A percentile compares a stretch with the other conserved stretches of the same genome.
These are phyloP conservation scores for Penicillium coprophilum DNA, from an alignment of 495 filamentous ascomycete genomes.

Conservation along the genomic window DNA sequence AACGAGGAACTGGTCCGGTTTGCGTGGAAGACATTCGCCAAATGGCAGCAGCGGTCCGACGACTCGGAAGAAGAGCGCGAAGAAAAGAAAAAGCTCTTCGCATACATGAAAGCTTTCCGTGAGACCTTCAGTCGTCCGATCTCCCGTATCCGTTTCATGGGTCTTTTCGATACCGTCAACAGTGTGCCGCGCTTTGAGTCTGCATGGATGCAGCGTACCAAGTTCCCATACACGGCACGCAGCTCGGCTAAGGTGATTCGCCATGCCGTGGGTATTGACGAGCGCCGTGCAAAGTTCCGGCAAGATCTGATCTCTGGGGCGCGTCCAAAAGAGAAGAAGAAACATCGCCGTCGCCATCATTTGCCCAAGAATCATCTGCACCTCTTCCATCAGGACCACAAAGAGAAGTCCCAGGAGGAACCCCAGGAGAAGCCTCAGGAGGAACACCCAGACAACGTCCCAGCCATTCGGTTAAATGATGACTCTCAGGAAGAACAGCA, in stretches of 20 bases:
- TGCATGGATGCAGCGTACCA: slow-evolving; percentile 80
- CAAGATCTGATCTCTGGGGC: slow-evolving; percentile 71
- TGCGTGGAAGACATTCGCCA: slow-evolving; percentile 85
- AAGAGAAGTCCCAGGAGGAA: slow-evolving; percentile 10
- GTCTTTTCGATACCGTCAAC: slow-evolving; percentile 62
- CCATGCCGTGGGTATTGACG: slow-evolving; percentile 78
- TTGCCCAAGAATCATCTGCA: slow-evolving; percentile 31
- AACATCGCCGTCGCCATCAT: slow-evolving; percentile 38
- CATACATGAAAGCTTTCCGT: slow-evolving; percentile 79
- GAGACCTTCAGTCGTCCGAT: slow-evolving; percentile 83
- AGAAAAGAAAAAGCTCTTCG: slow-evolving; percentile 65
- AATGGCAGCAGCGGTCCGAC: slow-evolving; percentile 72
- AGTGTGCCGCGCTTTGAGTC: slow-evolving; percentile 79
- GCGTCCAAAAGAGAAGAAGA: slow-evolving; percentile 32
- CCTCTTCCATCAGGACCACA: slow-evolving; percentile 20
- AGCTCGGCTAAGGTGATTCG: slow-evolving; percentile 68
- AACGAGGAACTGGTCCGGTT: slow-evolving; percentile 86
- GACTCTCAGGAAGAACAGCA: slow-evolving; percentile 14
- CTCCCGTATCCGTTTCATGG: slow-evolving; percentile 59
- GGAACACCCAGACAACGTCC: slow-evolving; percentile 27
- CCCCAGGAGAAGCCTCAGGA: slow-evolving; percentile 10
- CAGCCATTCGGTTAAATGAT: slow-evolving; percentile 36
- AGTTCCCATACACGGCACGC: slow-evolving; percentile 79
- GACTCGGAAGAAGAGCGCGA: slow-evolving; percentile 54
- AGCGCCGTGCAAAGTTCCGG: slow-evolving; percentile 66